Evolutionary conservation across 2,329 filamentous ascomycete species (phyloP).

Genomic region (Penicillium sp.): DNA sequence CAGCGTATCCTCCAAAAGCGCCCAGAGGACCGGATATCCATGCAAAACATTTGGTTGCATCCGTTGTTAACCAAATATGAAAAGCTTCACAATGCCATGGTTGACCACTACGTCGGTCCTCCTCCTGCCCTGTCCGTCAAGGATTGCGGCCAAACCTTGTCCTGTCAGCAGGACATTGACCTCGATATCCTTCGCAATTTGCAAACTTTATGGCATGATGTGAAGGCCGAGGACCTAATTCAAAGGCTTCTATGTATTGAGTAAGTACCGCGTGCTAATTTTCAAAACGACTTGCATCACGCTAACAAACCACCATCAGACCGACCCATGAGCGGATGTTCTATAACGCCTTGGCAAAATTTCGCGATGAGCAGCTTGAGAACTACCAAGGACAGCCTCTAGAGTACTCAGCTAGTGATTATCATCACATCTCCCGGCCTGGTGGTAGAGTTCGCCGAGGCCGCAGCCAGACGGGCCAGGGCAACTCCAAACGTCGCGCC

Average conservation of each 20-base stretch:
- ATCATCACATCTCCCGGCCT: constrained; percentile 68
- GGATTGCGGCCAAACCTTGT: constrained; percentile 62
- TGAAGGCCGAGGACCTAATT: constrained; percentile 69
- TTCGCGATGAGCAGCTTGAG: constrained; percentile 80
- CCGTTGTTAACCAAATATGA: constrained; percentile 84
- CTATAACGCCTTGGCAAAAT: constrained; percentile 79
- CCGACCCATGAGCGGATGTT: constrained; percentile 91
- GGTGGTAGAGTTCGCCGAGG: constrained; percentile 34
- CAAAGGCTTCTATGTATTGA: constrained; percentile 65
- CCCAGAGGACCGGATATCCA: constrained; percentile 74
- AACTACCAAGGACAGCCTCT: constrained; percentile 76
- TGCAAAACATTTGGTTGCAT: constrained; percentile 81
- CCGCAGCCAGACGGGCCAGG: constrained; percentile 30
- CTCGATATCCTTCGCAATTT: constrained; percentile 79
- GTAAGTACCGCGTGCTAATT: constrained; percentile 48
- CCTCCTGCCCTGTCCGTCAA: constrained; percentile 57
- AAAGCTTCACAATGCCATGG: constrained; percentile 66
- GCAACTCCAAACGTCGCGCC: constrained; percentile 48
- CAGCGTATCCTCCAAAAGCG: constrained; percentile 74
- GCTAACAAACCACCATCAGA: constrained; percentile 44
- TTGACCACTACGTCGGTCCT: constrained; percentile 56
- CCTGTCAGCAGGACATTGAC: constrained; percentile 69
- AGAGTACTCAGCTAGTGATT: constrained; percentile 85
- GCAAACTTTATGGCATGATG: constrained; percentile 86
- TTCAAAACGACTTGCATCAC: background rate